These are phyloP conservation scores for Iberis pinnata DNA, from an alignment of 345 rosid genomes.

Conservation along the genomic window DNA sequence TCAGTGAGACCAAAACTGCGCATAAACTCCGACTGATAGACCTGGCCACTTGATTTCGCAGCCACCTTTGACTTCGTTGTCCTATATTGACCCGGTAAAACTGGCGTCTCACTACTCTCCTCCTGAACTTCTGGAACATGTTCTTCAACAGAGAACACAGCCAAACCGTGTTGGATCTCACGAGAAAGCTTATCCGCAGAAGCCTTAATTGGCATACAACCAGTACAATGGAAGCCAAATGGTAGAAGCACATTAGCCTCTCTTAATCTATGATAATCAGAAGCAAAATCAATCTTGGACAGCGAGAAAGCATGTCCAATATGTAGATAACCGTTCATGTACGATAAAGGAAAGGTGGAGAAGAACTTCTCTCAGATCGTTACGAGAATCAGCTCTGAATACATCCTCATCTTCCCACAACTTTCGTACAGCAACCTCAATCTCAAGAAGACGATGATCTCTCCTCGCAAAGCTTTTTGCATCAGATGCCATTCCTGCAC, in stretches of 20 bases:
- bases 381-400: slow-evolving; percentile 55
- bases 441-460: slow-evolving; percentile 64
- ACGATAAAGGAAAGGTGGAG: slow-evolving; percentile 71
- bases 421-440: slow-evolving; percentile 38
- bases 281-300: slow-evolving; percentile 84
- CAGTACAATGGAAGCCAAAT: slow-evolving; percentile 89
- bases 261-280: slow-evolving; percentile 76
- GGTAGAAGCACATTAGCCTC: slow-evolving; percentile 85
- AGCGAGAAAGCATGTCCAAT: slow-evolving; percentile 76
- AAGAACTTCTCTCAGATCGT: slow-evolving; percentile 61
- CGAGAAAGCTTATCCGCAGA: slow-evolving; percentile 84
- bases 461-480: slow-evolving; percentile 69
- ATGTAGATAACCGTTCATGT: slow-evolving; percentile 78
- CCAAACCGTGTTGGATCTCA: slow-evolving; percentile 68
- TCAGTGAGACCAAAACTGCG: slow-evolving; percentile 77
- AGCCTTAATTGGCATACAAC: slow-evolving; percentile 98
- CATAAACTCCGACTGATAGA: slow-evolving; percentile 93
- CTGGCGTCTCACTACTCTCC: slow-evolving; percentile 29
- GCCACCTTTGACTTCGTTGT: slow-evolving; percentile 85
- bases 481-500: slow-evolving; percentile 56
- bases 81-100: slow-evolving; percentile 50
- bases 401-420: slow-evolving; percentile 75
- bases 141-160: slow-evolving; percentile 41
- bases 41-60: slow-evolving; percentile 74
- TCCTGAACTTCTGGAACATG: slow-evolving; percentile 32